Evolutionary conservation across 257 asterid species (phyloP).

Genomic region (Linaria vulgaris): DNA sequence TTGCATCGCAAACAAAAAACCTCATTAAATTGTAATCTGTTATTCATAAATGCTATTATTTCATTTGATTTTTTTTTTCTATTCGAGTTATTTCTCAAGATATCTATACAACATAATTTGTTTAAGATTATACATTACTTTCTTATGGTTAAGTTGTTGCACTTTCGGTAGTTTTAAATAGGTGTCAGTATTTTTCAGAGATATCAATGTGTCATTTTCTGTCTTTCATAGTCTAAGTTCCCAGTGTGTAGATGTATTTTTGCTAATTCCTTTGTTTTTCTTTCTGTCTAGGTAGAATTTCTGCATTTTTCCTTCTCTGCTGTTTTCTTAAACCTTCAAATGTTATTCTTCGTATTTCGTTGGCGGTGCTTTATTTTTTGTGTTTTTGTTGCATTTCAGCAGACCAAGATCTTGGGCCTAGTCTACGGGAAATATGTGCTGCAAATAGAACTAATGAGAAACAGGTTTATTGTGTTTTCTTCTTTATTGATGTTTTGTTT

Average conservation of each 20-base stretch:
- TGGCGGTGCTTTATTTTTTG: slow-evolving; percentile 13
- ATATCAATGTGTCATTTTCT: slow-evolving; percentile 13
- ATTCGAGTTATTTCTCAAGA: no score
- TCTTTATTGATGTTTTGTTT: no score
- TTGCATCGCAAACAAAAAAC: no score
- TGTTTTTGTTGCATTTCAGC: slow-evolving; percentile 39
- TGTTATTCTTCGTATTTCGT: neutral
- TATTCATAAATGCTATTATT: no score
- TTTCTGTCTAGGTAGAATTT: neutral
- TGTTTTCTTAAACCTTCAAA: slow-evolving; percentile 16
- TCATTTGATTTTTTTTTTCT: no score
- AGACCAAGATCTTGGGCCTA: slow-evolving; percentile 61
- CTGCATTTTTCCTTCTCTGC: slow-evolving; percentile 12
- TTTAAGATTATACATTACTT: no score
- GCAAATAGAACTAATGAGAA: slow-evolving; percentile 88
- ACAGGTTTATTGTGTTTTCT: no score
- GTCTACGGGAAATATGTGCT: slow-evolving; percentile 86
- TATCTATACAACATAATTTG: no score
- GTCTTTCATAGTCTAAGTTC: slow-evolving; percentile 6
- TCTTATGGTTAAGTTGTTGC: no score
- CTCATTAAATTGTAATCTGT: no score
- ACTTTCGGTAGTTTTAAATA: no score
- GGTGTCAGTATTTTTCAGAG: neutral
- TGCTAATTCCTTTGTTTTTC: no score
- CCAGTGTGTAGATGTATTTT: neutral